Conservation (phyloP, 2,329 filamentous ascomycete genomes). For the Botrytis elliptica region DNA sequence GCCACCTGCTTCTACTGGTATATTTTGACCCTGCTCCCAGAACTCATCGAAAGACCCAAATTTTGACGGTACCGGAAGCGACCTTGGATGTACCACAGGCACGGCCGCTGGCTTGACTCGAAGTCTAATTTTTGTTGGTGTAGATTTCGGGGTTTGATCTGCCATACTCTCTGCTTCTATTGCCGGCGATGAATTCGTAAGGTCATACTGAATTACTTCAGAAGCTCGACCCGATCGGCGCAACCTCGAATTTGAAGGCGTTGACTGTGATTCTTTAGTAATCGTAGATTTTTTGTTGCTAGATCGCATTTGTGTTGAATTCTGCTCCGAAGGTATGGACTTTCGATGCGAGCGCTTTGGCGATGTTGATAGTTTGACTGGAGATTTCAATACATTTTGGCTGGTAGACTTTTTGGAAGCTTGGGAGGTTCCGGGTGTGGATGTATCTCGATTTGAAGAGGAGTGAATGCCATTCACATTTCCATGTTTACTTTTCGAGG, state of each 20-base stretch:
- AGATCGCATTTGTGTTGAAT: constrained; percentile 30
- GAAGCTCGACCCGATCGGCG: constrained; percentile 31
- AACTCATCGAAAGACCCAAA: constrained; percentile 58
- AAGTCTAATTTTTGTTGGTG: constrained; percentile 49
- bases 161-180: constrained; percentile 27
- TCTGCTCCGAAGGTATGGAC: constrained; percentile 33
- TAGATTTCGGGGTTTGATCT: constrained; percentile 32
- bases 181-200: constrained; percentile 19
- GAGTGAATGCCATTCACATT: constrained; percentile 29
- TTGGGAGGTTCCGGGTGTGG: constrained; percentile 27
- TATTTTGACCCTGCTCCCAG: constrained; percentile 49
- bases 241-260: constrained; percentile 26
- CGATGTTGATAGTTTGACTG: constrained; percentile 31
- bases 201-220: constrained; percentile 30
- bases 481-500: constrained; percentile 33
- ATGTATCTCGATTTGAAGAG: constrained; percentile 27
- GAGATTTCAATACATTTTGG: constrained; percentile 29
- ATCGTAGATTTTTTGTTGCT: constrained; percentile 27
- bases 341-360: constrained; percentile 37
- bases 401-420: constrained; percentile 26
- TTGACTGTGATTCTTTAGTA: constrained; percentile 30
- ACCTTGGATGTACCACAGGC: constrained; percentile 59
- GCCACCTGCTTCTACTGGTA: constrained; percentile 59
- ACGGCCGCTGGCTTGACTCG: constrained; percentile 50
- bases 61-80: constrained; percentile 52